phyloP scores from a whole-genome alignment of 2,329 filamentous ascomycete species.

The Grosmannia huntii region DNA sequence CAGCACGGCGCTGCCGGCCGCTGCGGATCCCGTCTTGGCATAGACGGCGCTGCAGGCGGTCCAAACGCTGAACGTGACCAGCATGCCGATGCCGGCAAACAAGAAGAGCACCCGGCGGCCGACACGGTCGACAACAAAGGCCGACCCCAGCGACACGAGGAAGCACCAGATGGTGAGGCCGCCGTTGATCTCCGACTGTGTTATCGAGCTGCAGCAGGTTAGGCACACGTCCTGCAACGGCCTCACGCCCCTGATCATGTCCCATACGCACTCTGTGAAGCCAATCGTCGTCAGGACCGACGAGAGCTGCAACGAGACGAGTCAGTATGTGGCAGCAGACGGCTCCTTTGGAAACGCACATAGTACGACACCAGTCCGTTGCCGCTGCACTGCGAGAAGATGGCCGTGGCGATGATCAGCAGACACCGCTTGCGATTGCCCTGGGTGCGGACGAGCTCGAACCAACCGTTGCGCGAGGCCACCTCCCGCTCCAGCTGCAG shows the following conservation, averaged over 20 bases:
- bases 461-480: conserved; percentile 1
- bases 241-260: too few species aligned
- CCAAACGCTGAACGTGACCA: conserved; percentile 24
- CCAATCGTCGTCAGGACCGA: conserved; percentile 5
- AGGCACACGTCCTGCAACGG: too few species aligned
- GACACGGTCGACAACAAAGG: conserved; percentile 22
- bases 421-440: conserved; percentile 12
- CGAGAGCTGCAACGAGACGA: background rate
- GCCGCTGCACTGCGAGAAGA: conserved; percentile 12
- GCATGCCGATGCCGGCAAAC: conserved; percentile 23
- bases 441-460: conserved; percentile 1
- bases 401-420: conserved; percentile 6
- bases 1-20: conserved; percentile 16
- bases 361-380: conserved; percentile 12
- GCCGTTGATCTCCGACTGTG: conserved; percentile 6
- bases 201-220: background rate
- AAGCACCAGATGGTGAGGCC: conserved; percentile 1
- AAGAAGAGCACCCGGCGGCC: conserved; percentile 23
- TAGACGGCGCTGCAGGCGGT: conserved; percentile 19
- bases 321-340: background rate
- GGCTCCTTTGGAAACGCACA: background rate
- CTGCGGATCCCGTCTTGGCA: conserved; percentile 8
- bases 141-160: conserved; percentile 13
- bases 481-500: conserved; percentile 9
- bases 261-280: background rate